A percentile compares a stretch with the other conserved stretches of the same genome.
phyloP scores from a whole-genome alignment of 176 grass and related monocot species.

The Oryza longistaminata region DNA sequence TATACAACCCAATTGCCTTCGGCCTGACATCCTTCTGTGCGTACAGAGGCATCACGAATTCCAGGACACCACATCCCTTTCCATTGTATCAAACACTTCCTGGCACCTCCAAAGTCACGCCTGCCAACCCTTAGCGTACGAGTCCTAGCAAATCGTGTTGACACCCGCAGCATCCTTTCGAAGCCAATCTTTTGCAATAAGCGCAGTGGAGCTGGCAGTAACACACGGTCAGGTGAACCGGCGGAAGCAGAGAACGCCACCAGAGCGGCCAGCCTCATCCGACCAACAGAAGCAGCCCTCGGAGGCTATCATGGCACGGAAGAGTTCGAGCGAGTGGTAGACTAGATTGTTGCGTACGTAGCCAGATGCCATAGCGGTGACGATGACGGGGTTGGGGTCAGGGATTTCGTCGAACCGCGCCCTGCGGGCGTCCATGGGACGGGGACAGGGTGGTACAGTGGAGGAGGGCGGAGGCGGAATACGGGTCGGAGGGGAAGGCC shows the following conservation, averaged over 20 bases:
- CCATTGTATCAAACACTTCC: conserved; percentile 82
- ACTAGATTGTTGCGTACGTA: conserved; percentile 58
- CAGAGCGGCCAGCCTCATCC: conserved; percentile 60
- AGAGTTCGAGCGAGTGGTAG: conserved; percentile 46
- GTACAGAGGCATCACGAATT: conserved; percentile 82
- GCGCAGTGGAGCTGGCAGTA: conserved; percentile 47
- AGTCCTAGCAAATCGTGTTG: conserved; percentile 73
- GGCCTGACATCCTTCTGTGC: conserved; percentile 69
- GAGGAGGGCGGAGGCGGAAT: conserved; percentile 67
- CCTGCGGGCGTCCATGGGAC: conserved; percentile 57
- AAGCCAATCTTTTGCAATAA: conserved; percentile 60
- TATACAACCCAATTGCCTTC: conserved; percentile 62
- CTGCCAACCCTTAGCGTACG: conserved; percentile 76
- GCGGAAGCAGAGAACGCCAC: conserved; percentile 65
- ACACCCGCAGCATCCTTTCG: conserved; percentile 47
- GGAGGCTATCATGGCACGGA: conserved; percentile 47
- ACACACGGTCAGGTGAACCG: conserved; percentile 33
- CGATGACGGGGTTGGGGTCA: conserved; percentile 53
- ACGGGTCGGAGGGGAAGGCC: conserved; percentile 65
- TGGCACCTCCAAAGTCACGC: conserved; percentile 44
- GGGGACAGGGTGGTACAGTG: conserved; percentile 73
- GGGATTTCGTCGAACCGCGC: conserved; percentile 79
- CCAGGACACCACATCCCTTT: conserved; percentile 75
- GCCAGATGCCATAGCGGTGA: conserved; percentile 74
- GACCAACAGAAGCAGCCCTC: conserved; percentile 27